Conservation (phyloP, 2,329 filamentous ascomycete genomes). For the Verticillium dahliae region DNA sequence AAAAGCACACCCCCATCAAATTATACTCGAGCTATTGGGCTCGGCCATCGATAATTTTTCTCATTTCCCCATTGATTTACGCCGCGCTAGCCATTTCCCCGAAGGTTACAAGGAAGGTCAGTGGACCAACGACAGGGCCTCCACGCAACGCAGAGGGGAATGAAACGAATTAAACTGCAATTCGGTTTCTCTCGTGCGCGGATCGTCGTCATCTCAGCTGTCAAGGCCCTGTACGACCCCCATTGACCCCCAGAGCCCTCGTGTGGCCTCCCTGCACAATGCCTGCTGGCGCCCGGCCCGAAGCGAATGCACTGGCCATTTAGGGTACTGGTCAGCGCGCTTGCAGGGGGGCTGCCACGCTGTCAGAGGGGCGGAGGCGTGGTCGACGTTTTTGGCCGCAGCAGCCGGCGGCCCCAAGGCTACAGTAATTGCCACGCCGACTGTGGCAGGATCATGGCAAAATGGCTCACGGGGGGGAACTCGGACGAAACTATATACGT, state of each 20-base stretch:
- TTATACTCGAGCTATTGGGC: neutral
- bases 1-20: neutral
- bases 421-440: neutral
- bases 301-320: constrained; percentile 1
- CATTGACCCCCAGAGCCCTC: neutral
- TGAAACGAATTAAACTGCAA: neutral
- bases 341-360: neutral
- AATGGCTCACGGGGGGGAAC: neutral
- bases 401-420: neutral
- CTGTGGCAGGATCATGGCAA: neutral
- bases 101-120: neutral
- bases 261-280: neutral
- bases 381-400: neutral
- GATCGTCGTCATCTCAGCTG: neutral
- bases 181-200: neutral
- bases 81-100: neutral
- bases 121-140: neutral
- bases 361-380: neutral
- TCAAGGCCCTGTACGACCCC: neutral
- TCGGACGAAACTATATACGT: neutral
- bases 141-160: neutral
- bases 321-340: neutral
- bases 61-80: neutral
- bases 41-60: neutral
- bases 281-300: neutral